Conservation (phyloP, 108 stramenopile species). For the Schizochytrium sp. region DNA sequence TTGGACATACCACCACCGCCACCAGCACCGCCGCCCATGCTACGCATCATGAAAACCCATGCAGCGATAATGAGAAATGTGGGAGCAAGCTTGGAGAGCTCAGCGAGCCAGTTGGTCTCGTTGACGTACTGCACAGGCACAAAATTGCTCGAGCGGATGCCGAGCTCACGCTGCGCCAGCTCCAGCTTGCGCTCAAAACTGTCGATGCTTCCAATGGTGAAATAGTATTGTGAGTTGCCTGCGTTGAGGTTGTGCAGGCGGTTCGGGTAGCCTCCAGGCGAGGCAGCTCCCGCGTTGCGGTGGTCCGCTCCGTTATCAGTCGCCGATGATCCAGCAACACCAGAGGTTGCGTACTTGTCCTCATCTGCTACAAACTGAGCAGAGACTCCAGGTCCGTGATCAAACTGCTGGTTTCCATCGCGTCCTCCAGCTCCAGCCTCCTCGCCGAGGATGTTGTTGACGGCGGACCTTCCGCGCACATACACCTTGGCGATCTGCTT, state of each 20-base stretch:
- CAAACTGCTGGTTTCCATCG: background rate
- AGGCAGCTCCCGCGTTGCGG: too few relatives aligned
- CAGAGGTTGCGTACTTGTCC: slow-evolving; percentile 6
- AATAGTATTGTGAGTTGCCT: slow-evolving; percentile 82
- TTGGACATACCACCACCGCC: slow-evolving; percentile 79
- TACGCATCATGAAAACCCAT: slow-evolving; percentile 82
- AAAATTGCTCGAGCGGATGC: slow-evolving; percentile 85
- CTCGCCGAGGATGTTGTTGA: background rate
- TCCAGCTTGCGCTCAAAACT: slow-evolving; percentile 95
- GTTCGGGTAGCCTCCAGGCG: slow-evolving; percentile 20
- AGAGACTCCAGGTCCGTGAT: background rate
- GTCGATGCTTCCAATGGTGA: slow-evolving; percentile 96
- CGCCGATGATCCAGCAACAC: background rate
- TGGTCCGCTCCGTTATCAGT: background rate
- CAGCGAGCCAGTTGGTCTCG: slow-evolving; percentile 86
- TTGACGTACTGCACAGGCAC: slow-evolving; percentile 93
- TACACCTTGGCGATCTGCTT: slow-evolving; percentile 68
- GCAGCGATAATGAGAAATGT: slow-evolving; percentile 84
- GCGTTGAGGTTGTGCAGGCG: background rate
- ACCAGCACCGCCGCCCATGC: slow-evolving; percentile 82
- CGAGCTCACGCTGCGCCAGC: slow-evolving; percentile 86
- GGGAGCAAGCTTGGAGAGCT: slow-evolving; percentile 83
- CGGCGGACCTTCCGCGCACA: slow-evolving; percentile 52
- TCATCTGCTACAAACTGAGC: background rate
- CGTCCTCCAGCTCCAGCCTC: background rate